A percentile compares a stretch with the other conserved stretches of the same genome.
phyloP scores from a whole-genome alignment of 2,329 filamentous ascomycete genomes.

The Cryphonectria nitschkei region DNA sequence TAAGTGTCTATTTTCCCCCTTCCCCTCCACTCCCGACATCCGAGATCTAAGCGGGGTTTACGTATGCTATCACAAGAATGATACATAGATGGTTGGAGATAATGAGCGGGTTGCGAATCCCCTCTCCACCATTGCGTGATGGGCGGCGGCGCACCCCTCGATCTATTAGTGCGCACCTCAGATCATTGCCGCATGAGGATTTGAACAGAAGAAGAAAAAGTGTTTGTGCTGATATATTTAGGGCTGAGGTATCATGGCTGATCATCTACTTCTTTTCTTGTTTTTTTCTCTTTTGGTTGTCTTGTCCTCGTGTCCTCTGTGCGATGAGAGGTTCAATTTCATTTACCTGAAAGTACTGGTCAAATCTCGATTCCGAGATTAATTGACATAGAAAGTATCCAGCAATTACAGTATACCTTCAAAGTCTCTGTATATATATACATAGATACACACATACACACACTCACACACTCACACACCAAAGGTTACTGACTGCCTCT shows the following conservation, averaged over 20 bases:
- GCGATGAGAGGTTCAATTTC: not conserved
- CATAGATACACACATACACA: too few species aligned
- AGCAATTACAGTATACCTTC: not conserved
- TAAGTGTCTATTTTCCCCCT: not conserved
- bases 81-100: conserved; percentile 8
- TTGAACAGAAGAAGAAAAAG: not conserved
- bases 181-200: not conserved
- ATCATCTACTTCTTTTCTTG: not conserved
- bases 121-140: conserved; percentile 24
- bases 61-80: not conserved
- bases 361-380: not conserved
- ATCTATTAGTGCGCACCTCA: not conserved
- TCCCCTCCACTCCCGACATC: not conserved
- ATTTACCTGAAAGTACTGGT: not conserved
- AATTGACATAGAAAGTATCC: not conserved
- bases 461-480: not conserved
- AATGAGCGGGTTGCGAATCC: conserved; percentile 21
- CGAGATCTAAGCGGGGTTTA: not conserved
- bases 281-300: not conserved
- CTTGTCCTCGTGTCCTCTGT: not conserved
- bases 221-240: not conserved
- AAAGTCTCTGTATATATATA: not conserved
- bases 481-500: not conserved
- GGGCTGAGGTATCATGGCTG: too few species aligned
- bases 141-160: not conserved